A percentile compares a stretch with the other conserved stretches of the same genome.
Conservation (phyloP, 1,284 basidiomycete species). For the Ceratorhiza oryzae-sativae region DNA sequence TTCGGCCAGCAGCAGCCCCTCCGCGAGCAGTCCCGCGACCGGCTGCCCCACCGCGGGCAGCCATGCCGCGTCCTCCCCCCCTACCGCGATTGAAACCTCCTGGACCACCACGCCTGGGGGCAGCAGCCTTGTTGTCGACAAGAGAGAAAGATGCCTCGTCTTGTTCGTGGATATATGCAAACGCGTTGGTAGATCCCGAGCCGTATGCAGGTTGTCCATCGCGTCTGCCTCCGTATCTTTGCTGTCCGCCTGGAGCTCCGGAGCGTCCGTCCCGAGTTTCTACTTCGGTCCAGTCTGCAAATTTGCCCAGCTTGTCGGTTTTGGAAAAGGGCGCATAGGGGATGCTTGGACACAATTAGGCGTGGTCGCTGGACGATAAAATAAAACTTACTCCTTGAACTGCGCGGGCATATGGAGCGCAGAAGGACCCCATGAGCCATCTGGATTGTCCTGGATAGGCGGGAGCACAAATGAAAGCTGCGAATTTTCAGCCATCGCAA, state of each 20-base stretch:
- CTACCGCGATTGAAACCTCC: conserved; percentile 66
- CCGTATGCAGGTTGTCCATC: conserved; percentile 74
- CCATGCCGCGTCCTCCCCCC: conserved; percentile 54
- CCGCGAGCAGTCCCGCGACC: conserved; percentile 56
- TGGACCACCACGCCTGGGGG: conserved; percentile 65
- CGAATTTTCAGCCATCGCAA: conserved; percentile 27
- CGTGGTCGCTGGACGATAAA: not conserved
- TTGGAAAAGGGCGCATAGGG: conserved; percentile 98
- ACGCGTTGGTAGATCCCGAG: conserved; percentile 85
- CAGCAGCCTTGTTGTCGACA: conserved; percentile 84
- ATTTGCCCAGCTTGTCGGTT: conserved; percentile 96
- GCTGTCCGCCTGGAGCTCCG: conserved; percentile 50
- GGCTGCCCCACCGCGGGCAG: conserved; percentile 57
- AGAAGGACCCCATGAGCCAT: conserved; percentile 84
- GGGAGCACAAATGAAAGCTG: conserved; percentile 76
- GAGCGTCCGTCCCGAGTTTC: conserved; percentile 63
- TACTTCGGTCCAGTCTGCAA: conserved; percentile 94
- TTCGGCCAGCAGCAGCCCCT: conserved; percentile 43
- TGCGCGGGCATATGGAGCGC: conserved; percentile 74
- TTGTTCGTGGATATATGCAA: conserved; percentile 98
- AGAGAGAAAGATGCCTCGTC: conserved; percentile 98
- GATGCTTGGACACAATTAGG: conserved; percentile 66
- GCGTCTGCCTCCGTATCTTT: conserved; percentile 41
- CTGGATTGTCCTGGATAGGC: conserved; percentile 79
- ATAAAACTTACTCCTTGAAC: conserved; percentile 54